Percentiles rank a stretch among this genome's conserved stretches.
phyloP scores from a whole-genome alignment of 139 green algal species.

The Eudorina sp. region DNA sequence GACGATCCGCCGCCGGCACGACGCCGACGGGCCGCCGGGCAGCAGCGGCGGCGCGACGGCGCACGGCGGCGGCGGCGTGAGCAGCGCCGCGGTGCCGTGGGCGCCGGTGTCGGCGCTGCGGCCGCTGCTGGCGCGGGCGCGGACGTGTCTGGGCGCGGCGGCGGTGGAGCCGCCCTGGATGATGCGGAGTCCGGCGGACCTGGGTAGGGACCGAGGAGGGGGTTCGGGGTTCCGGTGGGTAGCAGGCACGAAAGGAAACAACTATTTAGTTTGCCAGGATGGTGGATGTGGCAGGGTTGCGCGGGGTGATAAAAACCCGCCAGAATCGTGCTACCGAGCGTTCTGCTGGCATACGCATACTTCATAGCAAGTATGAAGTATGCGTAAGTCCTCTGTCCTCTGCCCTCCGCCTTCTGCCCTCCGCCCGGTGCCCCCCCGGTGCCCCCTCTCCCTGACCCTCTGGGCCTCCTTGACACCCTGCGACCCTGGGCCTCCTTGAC shows the following conservation, averaged over 20 bases:
- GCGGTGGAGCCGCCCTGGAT: constrained; percentile 23
- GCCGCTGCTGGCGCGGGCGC: constrained; percentile 20
- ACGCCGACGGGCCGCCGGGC: background rate
- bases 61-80: background rate
- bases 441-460: no score
- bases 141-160: background rate
- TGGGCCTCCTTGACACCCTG: no score
- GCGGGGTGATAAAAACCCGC: background rate
- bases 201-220: no score
- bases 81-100: constrained; percentile 3
- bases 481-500: background rate
- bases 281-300: background rate
- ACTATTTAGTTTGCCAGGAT: no score
- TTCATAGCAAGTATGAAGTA: no score
- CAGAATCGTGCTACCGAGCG: no score
- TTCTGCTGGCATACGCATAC: no score
- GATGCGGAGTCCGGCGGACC: background rate
- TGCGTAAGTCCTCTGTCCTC: no score
- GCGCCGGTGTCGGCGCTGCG: constrained; percentile 25
- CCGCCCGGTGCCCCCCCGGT: background rate
- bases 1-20: no score
- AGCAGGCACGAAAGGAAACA: no score
- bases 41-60: background rate
- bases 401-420: no score
- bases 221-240: no score